Conservation (phyloP, 2,329 filamentous ascomycete species). For the Pseudonectria buxi region DNA sequence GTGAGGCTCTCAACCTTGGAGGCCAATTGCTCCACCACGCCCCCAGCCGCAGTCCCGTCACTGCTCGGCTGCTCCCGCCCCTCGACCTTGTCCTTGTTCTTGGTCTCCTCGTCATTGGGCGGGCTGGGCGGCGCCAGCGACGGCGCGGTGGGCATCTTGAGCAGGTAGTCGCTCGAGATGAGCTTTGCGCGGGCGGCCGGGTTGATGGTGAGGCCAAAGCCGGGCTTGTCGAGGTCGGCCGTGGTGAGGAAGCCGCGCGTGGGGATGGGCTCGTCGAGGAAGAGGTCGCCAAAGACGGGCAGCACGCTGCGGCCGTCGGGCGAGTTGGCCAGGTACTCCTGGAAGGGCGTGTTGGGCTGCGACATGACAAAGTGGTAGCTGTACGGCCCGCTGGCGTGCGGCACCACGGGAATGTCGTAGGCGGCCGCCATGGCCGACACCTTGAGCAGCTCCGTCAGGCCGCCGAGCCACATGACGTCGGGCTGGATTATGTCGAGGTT, state of each 20-base stretch:
- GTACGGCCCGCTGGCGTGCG: constrained; percentile 90
- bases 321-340: constrained; percentile 92
- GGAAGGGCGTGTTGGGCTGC: constrained; percentile 88
- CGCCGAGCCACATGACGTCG: constrained; percentile 96
- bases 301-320: constrained; percentile 83
- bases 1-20: constrained; percentile 29
- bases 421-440: constrained; percentile 83
- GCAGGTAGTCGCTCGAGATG: constrained; percentile 65
- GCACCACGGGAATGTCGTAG: constrained; percentile 90
- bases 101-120: constrained; percentile 16
- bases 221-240: constrained; percentile 76
- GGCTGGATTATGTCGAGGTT: constrained; percentile 93
- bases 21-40: constrained; percentile 26
- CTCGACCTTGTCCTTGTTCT: constrained; percentile 8
- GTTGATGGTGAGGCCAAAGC: constrained; percentile 84
- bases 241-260: constrained; percentile 74
- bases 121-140: constrained; percentile 30
- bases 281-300: constrained; percentile 87
- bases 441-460: constrained; percentile 85
- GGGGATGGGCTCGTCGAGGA: constrained; percentile 85
- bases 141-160: constrained; percentile 58
- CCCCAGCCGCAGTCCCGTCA: constrained; percentile 9
- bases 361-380: constrained; percentile 95
- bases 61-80: no score
- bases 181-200: constrained; percentile 63